These are phyloP conservation scores for Starmerella apis DNA, from an alignment of 805 yeast species.

Conservation along the genomic window DNA sequence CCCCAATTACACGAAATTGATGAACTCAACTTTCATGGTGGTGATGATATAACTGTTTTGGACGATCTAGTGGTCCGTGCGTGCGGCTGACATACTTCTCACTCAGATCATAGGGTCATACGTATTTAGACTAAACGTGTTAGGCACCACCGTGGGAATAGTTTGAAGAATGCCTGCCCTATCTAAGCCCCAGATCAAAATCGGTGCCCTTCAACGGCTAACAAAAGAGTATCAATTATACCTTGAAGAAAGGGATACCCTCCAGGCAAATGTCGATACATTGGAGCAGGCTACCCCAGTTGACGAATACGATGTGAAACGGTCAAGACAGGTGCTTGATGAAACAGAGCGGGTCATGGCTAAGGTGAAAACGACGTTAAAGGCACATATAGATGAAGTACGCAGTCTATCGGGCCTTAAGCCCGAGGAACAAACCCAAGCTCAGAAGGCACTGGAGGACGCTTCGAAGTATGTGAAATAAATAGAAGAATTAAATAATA, in stretches of 20 bases:
- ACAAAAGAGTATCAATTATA: constrained; percentile 57
- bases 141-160: too few species aligned
- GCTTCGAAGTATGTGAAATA: constrained; percentile 34
- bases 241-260: constrained; percentile 48
- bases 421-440: constrained; percentile 26
- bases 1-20: too few species aligned
- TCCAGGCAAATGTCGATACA: constrained; percentile 39
- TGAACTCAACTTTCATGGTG: too few species aligned
- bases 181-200: constrained; percentile 57
- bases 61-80: too few species aligned
- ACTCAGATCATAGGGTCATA: too few species aligned
- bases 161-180: constrained; percentile 64
- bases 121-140: too few species aligned
- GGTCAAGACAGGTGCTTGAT: constrained; percentile 38
- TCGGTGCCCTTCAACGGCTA: constrained; percentile 56
- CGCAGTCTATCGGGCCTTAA: constrained; percentile 20
- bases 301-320: constrained; percentile 57
- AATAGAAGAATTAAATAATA: neutral
- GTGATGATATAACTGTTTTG: too few species aligned
- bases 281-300: constrained; percentile 37
- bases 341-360: constrained; percentile 48
- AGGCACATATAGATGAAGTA: constrained; percentile 26
- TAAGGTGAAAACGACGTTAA: constrained; percentile 38
- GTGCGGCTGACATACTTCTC: too few species aligned
- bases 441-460: constrained; percentile 19